Base-by-base conservation (phyloP, 352 stramenopile species). In the Globisporangium nodosum region DNA sequence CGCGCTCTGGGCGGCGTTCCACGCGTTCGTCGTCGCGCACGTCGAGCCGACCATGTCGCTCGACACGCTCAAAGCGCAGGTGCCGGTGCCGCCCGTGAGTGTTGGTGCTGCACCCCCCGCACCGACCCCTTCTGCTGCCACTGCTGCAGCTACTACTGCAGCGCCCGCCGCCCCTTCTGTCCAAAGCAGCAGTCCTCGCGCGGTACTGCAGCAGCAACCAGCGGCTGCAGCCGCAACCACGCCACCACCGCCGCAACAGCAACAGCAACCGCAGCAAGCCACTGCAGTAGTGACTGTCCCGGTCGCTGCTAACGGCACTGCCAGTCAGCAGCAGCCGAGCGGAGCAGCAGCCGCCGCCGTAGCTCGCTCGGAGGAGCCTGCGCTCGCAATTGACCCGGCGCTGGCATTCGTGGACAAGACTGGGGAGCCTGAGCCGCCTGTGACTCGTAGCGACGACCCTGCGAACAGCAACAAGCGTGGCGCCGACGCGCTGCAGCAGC, bases 341-440 rank as follows among this genome's bases (percentile, higher is more conserved):
- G 43, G 13, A 3, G 43, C n/a, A 16, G 18, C n/a, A 18, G 37
- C 37, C 12, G 5, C 11, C 12, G 13, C 37, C 3, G 12, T 15
- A 8, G 8, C 33, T 18, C 27, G 35, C 3, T 11, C 31, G n/a
- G n/a, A 24, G 15, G 47, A 61, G 20, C 52, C 37, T 16, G 20
- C 6, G 45, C 12, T 60, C 15, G 27, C 40, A 33, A 58, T 82
- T n/a, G 74, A 86, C 52, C 73, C 73, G 15, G 53, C 70, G 33
- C 63, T 88, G 39, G 78, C 74, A n/a, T 88, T 88, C 49, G 64
- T 89, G 61, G 79, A 89, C 66, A 87, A 74, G 64, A 85, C 73
- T 12, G 75, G 75, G 1, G 53, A 76, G 20, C 31, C 46, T 8
- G 58, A 63, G 3, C 49, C 50, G 11, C 31, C 13, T 5, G 11